phyloP scores from a whole-genome alignment of 1,284 basidiomycete species.

The Boletus smithii region DNA sequence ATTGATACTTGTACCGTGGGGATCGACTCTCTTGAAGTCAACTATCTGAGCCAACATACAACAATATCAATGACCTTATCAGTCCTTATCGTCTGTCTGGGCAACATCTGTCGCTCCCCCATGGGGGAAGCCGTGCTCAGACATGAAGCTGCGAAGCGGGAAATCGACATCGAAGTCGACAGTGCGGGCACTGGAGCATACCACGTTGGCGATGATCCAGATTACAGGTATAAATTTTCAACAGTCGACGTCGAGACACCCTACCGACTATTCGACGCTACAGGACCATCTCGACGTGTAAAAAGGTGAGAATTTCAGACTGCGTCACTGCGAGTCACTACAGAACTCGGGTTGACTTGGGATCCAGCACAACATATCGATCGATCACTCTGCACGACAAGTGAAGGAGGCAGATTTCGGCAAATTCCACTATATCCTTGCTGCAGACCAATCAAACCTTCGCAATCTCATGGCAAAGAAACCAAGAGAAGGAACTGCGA shows the following conservation, averaged over 20 bases:
- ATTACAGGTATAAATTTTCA: slow-evolving; percentile 52
- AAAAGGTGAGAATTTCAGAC: slow-evolving; percentile 45
- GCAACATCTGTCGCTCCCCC: slow-evolving; percentile 77
- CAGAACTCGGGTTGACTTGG: slow-evolving; percentile 1
- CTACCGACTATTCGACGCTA: not conserved
- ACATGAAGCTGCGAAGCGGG: slow-evolving; percentile 55
- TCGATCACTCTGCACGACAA: slow-evolving; percentile 58
- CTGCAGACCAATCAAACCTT: slow-evolving; percentile 66
- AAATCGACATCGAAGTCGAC: slow-evolving; percentile 61
- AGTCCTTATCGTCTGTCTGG: slow-evolving; percentile 72
- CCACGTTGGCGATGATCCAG: slow-evolving; percentile 70
- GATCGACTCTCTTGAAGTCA: not conserved
- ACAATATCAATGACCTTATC: slow-evolving; percentile 33
- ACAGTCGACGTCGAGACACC: slow-evolving; percentile 1
- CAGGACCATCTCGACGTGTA: slow-evolving; percentile 61
- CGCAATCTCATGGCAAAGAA: slow-evolving; percentile 52
- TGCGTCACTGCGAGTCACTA: not conserved
- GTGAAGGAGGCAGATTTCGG: slow-evolving; percentile 57
- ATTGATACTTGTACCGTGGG: slow-evolving; percentile 6
- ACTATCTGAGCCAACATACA: not conserved
- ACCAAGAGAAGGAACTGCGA: slow-evolving; percentile 51
- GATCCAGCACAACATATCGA: slow-evolving; percentile 55
- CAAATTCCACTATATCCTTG: slow-evolving; percentile 66
- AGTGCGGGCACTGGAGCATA: slow-evolving; percentile 73
- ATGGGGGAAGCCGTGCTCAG: slow-evolving; percentile 75